phyloP scores from a whole-genome alignment of 352 stramenopile species.

The Phytopythium delawarense region DNA sequence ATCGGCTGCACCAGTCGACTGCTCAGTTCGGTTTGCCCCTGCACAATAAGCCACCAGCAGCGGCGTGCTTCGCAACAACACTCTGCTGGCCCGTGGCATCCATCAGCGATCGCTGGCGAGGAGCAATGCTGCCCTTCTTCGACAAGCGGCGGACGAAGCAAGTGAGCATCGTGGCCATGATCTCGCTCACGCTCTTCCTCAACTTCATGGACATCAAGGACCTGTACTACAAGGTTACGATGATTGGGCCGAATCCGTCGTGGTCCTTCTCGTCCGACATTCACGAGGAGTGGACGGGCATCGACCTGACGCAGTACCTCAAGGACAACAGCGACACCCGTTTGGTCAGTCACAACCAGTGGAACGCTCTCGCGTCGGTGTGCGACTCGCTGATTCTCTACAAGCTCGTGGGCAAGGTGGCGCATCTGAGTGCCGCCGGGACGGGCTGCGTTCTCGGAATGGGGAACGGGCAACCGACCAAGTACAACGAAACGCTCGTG shows the following conservation, averaged over 20 bases:
- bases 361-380: slow-evolving; percentile 17
- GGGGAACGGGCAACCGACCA: slow-evolving; percentile 4
- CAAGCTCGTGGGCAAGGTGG: slow-evolving; percentile 13
- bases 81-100: not conserved
- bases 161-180: slow-evolving; percentile 21
- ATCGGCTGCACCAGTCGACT: no score
- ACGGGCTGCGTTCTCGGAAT: slow-evolving; percentile 12
- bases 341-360: slow-evolving; percentile 12
- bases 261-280: slow-evolving; percentile 15
- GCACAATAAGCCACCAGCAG: no score
- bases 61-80: not conserved
- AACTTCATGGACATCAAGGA: slow-evolving; percentile 23
- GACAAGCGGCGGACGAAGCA: slow-evolving; percentile 7
- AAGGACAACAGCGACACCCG: slow-evolving; percentile 12
- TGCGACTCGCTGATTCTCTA: slow-evolving; percentile 18
- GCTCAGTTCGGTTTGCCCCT: not conserved
- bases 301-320: slow-evolving; percentile 15
- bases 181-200: slow-evolving; percentile 19
- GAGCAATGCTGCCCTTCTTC: not conserved
- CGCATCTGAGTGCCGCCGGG: slow-evolving; percentile 14
- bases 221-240: slow-evolving; percentile 23
- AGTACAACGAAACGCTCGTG: slow-evolving; percentile 14
- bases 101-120: not conserved
- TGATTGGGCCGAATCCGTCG: slow-evolving; percentile 15
- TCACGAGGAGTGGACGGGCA: slow-evolving; percentile 16